A percentile compares a stretch with the other conserved stretches of the same genome.
These are phyloP conservation scores for Fagopyrum esculentum DNA, from an alignment of 148 eudicot species.

Conservation along the genomic window DNA sequence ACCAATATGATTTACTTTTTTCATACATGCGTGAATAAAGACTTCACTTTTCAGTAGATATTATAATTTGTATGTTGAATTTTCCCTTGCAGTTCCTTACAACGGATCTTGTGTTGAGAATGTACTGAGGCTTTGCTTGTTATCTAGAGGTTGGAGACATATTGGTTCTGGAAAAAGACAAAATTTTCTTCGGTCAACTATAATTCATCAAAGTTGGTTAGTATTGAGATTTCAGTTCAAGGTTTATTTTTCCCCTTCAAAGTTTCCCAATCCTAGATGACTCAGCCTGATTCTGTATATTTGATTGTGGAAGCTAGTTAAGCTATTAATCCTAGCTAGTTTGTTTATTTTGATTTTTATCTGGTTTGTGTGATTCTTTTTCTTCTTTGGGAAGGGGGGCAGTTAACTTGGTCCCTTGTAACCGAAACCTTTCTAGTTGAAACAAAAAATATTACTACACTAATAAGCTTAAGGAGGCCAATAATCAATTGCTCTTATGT, in stretches of 20 bases:
- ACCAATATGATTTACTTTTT: neutral
- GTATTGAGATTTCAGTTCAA: conserved; percentile 20
- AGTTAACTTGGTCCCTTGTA: too few species aligned
- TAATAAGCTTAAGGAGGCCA: neutral
- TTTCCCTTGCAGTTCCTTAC: conserved; percentile 32
- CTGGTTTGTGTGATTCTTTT: neutral
- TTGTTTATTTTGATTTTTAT: neutral
- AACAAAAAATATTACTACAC: neutral
- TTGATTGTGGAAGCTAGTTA: neutral
- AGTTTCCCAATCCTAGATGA: neutral
- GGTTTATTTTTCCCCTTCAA: neutral
- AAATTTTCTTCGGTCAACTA: conserved; percentile 16
- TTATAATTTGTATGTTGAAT: conserved; percentile 3
- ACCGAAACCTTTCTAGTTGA: neutral
- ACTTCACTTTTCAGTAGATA: neutral
- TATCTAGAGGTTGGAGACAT: conserved; percentile 19
- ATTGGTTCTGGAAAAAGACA: conserved; percentile 21
- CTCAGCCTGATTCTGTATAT: neutral
- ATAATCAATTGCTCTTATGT: neutral
- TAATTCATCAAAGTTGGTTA: conserved; percentile 45
- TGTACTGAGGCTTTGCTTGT: conserved; percentile 18
- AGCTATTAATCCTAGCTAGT: neutral
- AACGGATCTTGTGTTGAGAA: conserved; percentile 20
- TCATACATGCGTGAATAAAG: neutral
- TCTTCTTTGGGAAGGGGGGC: too few species aligned